phyloP scores from a whole-genome alignment of 148 eudicot genomes.

The Salicornia ramosissima region DNA sequence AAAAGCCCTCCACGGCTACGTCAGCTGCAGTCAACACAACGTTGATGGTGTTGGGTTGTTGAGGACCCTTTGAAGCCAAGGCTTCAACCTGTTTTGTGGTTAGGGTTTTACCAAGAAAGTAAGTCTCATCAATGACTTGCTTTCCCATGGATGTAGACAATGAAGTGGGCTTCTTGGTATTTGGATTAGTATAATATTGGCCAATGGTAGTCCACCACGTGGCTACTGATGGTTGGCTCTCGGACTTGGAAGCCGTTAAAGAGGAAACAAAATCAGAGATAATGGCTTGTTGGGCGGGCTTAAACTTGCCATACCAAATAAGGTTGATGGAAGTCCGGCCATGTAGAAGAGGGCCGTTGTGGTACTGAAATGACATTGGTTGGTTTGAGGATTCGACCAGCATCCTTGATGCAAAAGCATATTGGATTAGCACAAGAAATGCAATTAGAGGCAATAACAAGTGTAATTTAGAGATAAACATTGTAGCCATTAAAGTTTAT shows the following conservation, averaged over 20 bases:
- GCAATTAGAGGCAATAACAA: not conserved
- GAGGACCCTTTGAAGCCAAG: conserved; percentile 21
- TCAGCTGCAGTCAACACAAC: conserved; percentile 40
- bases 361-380: conserved; percentile 29
- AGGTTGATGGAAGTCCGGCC: conserved; percentile 39
- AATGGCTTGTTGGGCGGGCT: conserved; percentile 30
- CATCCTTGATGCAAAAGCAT: conserved; percentile 8
- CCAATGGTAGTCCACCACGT: conserved; percentile 36
- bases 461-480: not conserved
- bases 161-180: conserved; percentile 13
- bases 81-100: conserved; percentile 9
- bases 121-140: conserved; percentile 29
- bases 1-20: conserved; percentile 41
- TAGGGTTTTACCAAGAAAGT: conserved; percentile 30
- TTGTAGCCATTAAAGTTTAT: not conserved
- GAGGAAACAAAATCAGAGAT: conserved; percentile 38
- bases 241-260: conserved; percentile 7
- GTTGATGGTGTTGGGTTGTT: conserved; percentile 23
- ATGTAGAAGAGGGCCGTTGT: conserved; percentile 34
- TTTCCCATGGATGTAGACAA: conserved; percentile 14
- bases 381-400: conserved; percentile 12
- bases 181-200: conserved; percentile 22
- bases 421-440: not conserved
- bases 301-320: conserved; percentile 43
- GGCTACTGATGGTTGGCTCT: conserved; percentile 22